phyloP scores from a whole-genome alignment of 768 basidiomycete species.

The Auriscalpium vulgare region DNA sequence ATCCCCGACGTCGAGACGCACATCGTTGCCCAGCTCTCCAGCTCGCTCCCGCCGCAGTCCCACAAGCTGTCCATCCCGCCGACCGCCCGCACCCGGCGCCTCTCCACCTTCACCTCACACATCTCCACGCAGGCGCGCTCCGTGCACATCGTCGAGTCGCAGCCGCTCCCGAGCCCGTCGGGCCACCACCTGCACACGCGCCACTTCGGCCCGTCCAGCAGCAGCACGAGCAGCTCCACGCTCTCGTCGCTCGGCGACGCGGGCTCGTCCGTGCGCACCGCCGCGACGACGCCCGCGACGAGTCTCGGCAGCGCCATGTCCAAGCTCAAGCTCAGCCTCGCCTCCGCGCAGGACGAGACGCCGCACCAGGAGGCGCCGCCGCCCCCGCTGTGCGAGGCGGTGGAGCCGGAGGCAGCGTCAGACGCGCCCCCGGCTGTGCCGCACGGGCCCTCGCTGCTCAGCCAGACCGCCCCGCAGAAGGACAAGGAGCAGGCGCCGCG shows the following conservation, averaged over 20 bases:
- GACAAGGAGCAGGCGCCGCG: slow-evolving; percentile 14
- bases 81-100: slow-evolving; percentile 48
- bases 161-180: slow-evolving; percentile 56
- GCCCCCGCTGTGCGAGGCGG: background rate
- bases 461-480: slow-evolving; percentile 27
- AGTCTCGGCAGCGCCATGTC: slow-evolving; percentile 24
- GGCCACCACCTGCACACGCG: slow-evolving; percentile 7
- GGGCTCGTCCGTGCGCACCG: slow-evolving; percentile 13
- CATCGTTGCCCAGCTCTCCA: slow-evolving; percentile 59
- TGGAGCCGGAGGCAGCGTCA: slow-evolving; percentile 1
- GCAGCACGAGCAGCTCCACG: slow-evolving; percentile 21
- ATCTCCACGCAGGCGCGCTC: slow-evolving; percentile 44
- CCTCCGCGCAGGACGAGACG: background rate
- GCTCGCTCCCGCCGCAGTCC: slow-evolving; percentile 65
- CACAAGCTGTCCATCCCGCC: slow-evolving; percentile 78
- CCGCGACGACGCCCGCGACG: slow-evolving; percentile 20
- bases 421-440: slow-evolving; percentile 10
- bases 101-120: slow-evolving; percentile 52
- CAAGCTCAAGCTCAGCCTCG: slow-evolving; percentile 14
- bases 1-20: slow-evolving; percentile 76
- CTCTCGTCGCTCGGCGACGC: slow-evolving; percentile 8
- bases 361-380: no score
- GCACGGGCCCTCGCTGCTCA: slow-evolving; percentile 26
- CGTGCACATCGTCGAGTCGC: slow-evolving; percentile 79
- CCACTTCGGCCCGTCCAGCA: slow-evolving; percentile 20